These are phyloP conservation scores for Arthrobotrys iridis DNA, from an alignment of 2,329 filamentous ascomycete genomes.

Conservation along the genomic window DNA sequence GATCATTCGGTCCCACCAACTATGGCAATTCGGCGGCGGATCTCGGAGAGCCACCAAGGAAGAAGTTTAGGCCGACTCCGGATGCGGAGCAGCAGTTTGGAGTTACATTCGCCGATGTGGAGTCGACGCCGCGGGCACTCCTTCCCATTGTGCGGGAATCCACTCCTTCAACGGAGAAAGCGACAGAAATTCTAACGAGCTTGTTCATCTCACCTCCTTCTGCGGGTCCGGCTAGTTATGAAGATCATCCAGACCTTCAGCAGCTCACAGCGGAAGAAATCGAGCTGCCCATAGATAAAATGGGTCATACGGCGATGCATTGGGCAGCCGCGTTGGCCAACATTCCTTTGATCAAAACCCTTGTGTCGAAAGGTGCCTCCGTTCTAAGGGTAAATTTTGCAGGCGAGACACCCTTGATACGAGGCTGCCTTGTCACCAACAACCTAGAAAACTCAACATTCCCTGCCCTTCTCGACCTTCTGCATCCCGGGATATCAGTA, in stretches of 20 bases:
- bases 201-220: conserved; percentile 71
- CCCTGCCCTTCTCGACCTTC: conserved; percentile 85
- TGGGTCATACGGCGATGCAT: conserved; percentile 88
- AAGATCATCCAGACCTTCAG: conserved; percentile 79
- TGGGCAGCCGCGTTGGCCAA: conserved; percentile 95
- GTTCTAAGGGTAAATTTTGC: conserved; percentile 87
- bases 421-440: conserved; percentile 91
- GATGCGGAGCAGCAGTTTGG: conserved; percentile 63
- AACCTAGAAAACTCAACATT: conserved; percentile 92
- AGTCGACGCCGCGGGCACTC: conserved; percentile 65
- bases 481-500: conserved; percentile 89
- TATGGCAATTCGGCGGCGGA: conserved; percentile 38
- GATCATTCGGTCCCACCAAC: conserved; percentile 45
- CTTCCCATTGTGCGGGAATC: conserved; percentile 72
- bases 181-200: conserved; percentile 81
- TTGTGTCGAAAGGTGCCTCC: conserved; percentile 85
- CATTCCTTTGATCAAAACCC: conserved; percentile 79
- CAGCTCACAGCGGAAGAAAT: conserved; percentile 81
- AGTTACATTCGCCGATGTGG: conserved; percentile 34
- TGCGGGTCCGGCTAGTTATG: conserved; percentile 73
- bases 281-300: conserved; percentile 89
- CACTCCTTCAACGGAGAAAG: conserved; percentile 76
- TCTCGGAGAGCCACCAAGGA: conserved; percentile 47
- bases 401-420: conserved; percentile 92
- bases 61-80: conserved; percentile 39